phyloP scores from a whole-genome alignment of 768 basidiomycete genomes.

The Cystofilobasidium bisporidii region DNA sequence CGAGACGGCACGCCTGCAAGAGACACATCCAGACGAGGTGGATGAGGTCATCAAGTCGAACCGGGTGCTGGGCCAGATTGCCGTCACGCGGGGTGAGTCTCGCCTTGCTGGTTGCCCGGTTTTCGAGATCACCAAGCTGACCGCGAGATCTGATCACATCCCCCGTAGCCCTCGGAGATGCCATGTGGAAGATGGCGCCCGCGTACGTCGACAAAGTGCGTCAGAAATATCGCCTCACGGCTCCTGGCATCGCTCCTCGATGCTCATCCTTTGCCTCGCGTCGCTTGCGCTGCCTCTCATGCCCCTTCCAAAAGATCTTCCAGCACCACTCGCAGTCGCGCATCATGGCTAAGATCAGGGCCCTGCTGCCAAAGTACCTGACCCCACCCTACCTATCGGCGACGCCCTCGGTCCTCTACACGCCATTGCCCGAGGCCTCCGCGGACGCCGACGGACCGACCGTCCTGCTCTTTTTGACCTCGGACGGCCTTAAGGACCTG shows the following conservation, averaged over 20 bases:
- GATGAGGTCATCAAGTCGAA: neutral
- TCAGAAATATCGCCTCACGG: no score
- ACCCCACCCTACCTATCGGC: neutral
- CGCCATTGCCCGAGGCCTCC: neutral
- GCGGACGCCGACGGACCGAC: neutral
- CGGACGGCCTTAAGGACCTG: constrained; percentile 2
- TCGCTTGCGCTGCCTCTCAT: no score
- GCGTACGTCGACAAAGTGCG: constrained; percentile 1
- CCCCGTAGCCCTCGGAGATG: neutral
- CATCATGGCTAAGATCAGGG: neutral
- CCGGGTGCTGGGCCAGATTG: neutral
- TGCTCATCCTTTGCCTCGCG: neutral
- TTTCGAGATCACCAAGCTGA: no score
- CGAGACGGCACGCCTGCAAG: neutral
- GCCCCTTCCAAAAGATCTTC: neutral
- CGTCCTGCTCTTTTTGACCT: neutral
- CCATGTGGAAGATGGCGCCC: neutral
- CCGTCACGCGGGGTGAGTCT: no score
- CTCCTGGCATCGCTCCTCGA: no score
- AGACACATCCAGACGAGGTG: neutral
- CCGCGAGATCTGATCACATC: no score
- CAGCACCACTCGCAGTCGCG: neutral
- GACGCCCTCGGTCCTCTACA: neutral
- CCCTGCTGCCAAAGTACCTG: neutral
- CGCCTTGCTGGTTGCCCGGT: no score